phyloP scores from a whole-genome alignment of 176 grass and related monocot genomes.

The Poa annua region DNA sequence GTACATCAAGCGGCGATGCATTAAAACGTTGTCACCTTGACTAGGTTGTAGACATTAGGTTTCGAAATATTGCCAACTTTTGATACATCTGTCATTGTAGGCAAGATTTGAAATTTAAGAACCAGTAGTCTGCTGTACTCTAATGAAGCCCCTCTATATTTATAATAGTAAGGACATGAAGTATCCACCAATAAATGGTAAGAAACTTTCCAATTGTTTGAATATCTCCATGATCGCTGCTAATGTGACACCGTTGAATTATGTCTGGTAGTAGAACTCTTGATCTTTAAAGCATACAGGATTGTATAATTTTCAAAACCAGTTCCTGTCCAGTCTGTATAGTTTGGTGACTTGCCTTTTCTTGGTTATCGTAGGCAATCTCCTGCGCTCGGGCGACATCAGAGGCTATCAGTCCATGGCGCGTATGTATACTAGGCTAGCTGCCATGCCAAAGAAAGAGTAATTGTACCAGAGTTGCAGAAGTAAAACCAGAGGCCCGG shows the following conservation, averaged over 20 bases:
- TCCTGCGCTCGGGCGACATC: conserved; percentile 3
- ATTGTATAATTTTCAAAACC: background rate
- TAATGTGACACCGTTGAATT: background rate
- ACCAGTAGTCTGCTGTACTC: background rate
- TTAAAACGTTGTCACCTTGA: background rate
- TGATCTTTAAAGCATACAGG: background rate
- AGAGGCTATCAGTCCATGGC: conserved; percentile 30
- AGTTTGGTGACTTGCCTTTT: background rate
- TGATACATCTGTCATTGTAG: background rate
- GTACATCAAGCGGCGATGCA: conserved; percentile 3
- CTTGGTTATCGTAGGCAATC: background rate
- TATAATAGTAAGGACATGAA: background rate
- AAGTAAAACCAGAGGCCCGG: no score
- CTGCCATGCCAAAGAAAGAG: conserved; percentile 31
- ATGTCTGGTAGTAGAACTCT: background rate
- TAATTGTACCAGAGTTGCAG: background rate
- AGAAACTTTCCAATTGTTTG: background rate
- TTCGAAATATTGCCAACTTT: background rate
- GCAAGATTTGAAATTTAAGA: background rate
- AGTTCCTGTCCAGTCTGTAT: background rate
- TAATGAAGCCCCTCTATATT: background rate
- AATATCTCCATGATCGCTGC: background rate
- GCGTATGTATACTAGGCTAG: conserved; percentile 13
- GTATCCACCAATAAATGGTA: background rate
- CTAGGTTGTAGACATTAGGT: background rate